Percentiles rank a stretch among this genome's conserved stretches.
Evolutionary conservation across 73 alveolate genomes (phyloP).

Genomic region (Durusdinium trenchii): DNA sequence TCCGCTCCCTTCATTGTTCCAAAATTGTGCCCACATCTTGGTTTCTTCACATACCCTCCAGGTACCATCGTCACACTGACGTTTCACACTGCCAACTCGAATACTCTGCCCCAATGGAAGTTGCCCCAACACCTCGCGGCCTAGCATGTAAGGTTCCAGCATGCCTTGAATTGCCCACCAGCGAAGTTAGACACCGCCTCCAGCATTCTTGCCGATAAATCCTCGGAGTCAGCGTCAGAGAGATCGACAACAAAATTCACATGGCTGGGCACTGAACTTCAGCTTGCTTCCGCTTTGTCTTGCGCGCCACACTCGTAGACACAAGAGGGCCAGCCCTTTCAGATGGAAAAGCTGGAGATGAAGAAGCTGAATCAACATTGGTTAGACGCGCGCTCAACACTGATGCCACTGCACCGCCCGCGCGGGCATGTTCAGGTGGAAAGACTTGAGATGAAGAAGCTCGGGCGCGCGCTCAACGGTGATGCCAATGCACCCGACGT

Average conservation of each 20-base stretch:
- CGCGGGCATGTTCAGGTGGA: too few species aligned
- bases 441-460: too few species aligned
- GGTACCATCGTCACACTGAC: not conserved
- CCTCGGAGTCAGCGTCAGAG: not conserved
- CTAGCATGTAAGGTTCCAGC: not conserved
- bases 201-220: not conserved
- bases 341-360: not conserved
- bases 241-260: too few species aligned
- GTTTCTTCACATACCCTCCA: not conserved
- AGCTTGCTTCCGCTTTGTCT: not conserved
- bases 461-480: too few species aligned
- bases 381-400: too few species aligned
- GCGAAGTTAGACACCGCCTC: not conserved
- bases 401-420: too few species aligned
- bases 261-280: not conserved
- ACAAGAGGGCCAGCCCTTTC: not conserved
- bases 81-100: not conserved
- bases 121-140: not conserved
- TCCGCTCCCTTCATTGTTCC: not conserved
- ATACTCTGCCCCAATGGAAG: not conserved
- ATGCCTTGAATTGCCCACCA: not conserved
- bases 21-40: not conserved
- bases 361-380: not conserved
- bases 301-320: not conserved
- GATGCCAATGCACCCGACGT: too few species aligned